Percentiles rank a stretch among this genome's conserved stretches.
These are phyloP conservation scores for Candida michaelii DNA, from an alignment of 805 yeast genomes.

Conservation along the genomic window DNA sequence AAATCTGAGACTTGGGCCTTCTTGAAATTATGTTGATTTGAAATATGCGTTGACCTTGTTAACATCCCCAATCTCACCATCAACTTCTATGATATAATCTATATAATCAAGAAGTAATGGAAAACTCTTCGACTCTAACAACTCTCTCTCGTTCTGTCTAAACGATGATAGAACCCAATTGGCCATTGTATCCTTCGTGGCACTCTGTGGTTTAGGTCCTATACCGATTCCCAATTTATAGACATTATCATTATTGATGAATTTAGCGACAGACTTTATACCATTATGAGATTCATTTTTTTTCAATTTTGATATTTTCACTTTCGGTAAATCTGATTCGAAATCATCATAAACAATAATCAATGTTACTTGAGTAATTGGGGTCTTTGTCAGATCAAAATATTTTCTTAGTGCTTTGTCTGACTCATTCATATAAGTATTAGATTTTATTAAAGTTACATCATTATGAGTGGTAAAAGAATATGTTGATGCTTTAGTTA, in stretches of 20 bases:
- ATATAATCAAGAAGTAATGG: constrained; percentile 21
- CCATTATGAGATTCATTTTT: constrained; percentile 44
- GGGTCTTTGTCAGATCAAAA: constrained; percentile 16
- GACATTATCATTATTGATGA: constrained; percentile 10
- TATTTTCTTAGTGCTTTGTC: constrained; percentile 28
- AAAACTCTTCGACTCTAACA: constrained; percentile 12
- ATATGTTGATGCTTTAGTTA: constrained; percentile 28
- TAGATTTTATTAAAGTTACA: constrained; percentile 34
- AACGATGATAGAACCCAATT: constrained; percentile 42
- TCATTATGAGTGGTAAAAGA: constrained; percentile 24
- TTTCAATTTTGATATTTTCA: constrained; percentile 29
- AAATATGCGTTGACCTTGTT: constrained; percentile 26
- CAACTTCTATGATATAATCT: constrained; percentile 21
- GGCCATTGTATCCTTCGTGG: constrained; percentile 35
- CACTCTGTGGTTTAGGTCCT: constrained; percentile 42
- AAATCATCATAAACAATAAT: constrained; percentile 40
- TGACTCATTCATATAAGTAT: constrained; percentile 42
- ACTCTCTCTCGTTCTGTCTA: constrained; percentile 23
- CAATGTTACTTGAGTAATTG: constrained; percentile 13
- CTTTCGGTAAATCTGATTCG: constrained; percentile 31
- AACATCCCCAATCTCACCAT: constrained; percentile 23
- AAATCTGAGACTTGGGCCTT: too few species aligned
- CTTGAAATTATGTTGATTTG: too few species aligned
- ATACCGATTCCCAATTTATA: constrained; percentile 40
- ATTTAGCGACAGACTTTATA: constrained; percentile 24